phyloP scores from a whole-genome alignment of 169 alveolate species.

The Plasmodium gaboni region DNA sequence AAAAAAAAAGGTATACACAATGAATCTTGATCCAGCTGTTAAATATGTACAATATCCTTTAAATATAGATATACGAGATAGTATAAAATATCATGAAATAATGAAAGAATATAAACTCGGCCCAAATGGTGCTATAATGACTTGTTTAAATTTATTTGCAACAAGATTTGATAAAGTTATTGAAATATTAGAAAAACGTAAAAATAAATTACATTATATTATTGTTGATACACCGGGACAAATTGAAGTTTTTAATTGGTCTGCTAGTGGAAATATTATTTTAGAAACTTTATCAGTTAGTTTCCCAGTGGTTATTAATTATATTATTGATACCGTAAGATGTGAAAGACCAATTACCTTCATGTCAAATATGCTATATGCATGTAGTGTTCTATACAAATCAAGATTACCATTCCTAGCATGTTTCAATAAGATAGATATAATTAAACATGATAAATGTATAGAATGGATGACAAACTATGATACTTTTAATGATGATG shows the following conservation, averaged over 20 bases:
- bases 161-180: conserved; percentile 96
- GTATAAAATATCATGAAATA: conserved; percentile 95
- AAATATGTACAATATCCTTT: conserved; percentile 77
- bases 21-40: conserved; percentile 99
- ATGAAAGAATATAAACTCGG: conserved; percentile 97
- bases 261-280: conserved; percentile 98
- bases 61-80: conserved; percentile 94
- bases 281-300: conserved; percentile 94
- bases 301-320: conserved; percentile 94
- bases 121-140: conserved; percentile 99
- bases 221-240: conserved; percentile 99
- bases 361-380: conserved; percentile 98
- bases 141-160: conserved; percentile 96
- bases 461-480: conserved; percentile 94
- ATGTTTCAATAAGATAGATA: conserved; percentile 96
- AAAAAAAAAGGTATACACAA: conserved; percentile 92
- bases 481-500: conserved; percentile 90
- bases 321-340: conserved; percentile 96
- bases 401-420: conserved; percentile 94
- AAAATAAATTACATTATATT: conserved; percentile 91
- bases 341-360: conserved; percentile 97
- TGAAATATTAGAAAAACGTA: conserved; percentile 89
- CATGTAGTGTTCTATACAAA: conserved; percentile 96
- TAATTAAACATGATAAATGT: conserved; percentile 79
- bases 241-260: conserved; percentile 98